phyloP scores from a whole-genome alignment of 2,329 filamentous ascomycete genomes.

The Chalara sp. region DNA sequence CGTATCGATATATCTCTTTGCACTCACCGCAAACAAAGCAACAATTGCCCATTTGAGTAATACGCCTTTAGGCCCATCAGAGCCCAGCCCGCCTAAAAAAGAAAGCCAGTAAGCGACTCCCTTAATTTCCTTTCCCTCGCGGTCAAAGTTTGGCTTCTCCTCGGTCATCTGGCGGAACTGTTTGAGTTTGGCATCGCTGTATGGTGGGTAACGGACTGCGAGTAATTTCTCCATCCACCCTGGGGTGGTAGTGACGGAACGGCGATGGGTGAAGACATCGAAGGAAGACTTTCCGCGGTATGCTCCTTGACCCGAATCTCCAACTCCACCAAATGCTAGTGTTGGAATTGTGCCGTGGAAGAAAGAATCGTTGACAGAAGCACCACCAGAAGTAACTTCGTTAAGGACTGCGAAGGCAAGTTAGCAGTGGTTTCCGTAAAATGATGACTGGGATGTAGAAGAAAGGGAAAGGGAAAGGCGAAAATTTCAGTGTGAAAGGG shows the following conservation, averaged over 20 bases:
- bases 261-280: slow-evolving; percentile 58
- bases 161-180: slow-evolving; percentile 36
- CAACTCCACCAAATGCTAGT: slow-evolving; percentile 77
- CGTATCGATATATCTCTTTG: slow-evolving; percentile 7
- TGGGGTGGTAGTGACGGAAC: slow-evolving; percentile 53
- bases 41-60: slow-evolving; percentile 14
- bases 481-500: background rate
- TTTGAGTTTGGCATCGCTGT: slow-evolving; percentile 34
- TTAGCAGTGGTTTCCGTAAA: no score
- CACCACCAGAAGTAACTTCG: slow-evolving; percentile 61
- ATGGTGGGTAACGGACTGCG: slow-evolving; percentile 62
- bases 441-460: background rate
- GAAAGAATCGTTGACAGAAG: slow-evolving; percentile 58
- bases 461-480: no score
- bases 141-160: slow-evolving; percentile 53
- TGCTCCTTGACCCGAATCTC: slow-evolving; percentile 66
- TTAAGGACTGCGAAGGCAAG: slow-evolving; percentile 45
- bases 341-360: slow-evolving; percentile 66
- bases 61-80: slow-evolving; percentile 27
- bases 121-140: slow-evolving; percentile 44
- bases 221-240: slow-evolving; percentile 62
- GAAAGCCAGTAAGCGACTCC: slow-evolving; percentile 48
- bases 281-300: slow-evolving; percentile 75
- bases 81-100: slow-evolving; percentile 45
- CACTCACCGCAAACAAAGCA: slow-evolving; percentile 10